These are phyloP conservation scores for Backusella westeae DNA, from an alignment of 192 early-diverging fungal genomes.

Conservation along the genomic window DNA sequence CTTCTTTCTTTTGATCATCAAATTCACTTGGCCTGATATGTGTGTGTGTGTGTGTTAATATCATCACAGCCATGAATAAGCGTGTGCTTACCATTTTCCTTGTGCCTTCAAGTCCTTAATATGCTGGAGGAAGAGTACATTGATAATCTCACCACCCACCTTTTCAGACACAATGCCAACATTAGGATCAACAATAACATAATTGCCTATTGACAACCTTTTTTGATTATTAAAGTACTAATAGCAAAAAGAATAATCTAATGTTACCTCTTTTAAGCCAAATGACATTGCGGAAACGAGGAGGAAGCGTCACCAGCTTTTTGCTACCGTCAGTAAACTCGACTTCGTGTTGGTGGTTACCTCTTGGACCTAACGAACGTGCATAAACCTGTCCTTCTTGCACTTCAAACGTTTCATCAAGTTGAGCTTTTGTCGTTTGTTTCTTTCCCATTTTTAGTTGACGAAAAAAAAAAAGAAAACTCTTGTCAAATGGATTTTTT, in stretches of 20 bases:
- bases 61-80: too few species aligned
- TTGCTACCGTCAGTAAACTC: constrained; percentile 49
- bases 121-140: constrained; percentile 72
- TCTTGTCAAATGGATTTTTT: not conserved
- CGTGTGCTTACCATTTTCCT: constrained; percentile 50
- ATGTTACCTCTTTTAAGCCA: constrained; percentile 79
- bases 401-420: constrained; percentile 17
- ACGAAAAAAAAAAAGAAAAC: not conserved
- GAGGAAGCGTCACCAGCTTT: constrained; percentile 69
- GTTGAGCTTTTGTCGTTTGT: constrained; percentile 16
- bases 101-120: constrained; percentile 65
- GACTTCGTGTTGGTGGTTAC: constrained; percentile 73
- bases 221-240: not conserved
- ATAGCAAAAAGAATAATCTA: not conserved
- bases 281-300: constrained; percentile 74
- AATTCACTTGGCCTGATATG: constrained; percentile 28
- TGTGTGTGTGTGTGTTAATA: not conserved
- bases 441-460: constrained; percentile 31
- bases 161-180: constrained; percentile 59
- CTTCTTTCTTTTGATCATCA: constrained; percentile 10
- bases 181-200: constrained; percentile 62
- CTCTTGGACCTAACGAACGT: constrained; percentile 61
- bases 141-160: constrained; percentile 73
- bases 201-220: constrained; percentile 45
- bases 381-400: constrained; percentile 50